A percentile compares a stretch with the other conserved stretches of the same genome.
phyloP scores from a whole-genome alignment of 2,329 filamentous ascomycete genomes.

The Mariannaea elegans region DNA sequence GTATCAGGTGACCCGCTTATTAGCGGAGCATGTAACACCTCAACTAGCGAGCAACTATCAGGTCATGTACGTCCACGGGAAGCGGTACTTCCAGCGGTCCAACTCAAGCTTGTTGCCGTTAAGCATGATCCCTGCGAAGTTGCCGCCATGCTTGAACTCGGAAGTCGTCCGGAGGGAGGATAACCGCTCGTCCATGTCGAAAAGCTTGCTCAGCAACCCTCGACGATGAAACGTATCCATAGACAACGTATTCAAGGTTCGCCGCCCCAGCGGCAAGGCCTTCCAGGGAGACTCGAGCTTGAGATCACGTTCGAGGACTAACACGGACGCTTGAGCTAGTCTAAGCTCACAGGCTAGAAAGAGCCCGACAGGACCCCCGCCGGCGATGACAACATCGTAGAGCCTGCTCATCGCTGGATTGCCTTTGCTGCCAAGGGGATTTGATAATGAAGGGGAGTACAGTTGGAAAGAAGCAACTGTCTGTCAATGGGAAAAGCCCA shows the following conservation, averaged over 20 bases:
- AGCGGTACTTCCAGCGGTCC: constrained; percentile 41
- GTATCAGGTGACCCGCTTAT: no score
- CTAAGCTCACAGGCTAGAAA: constrained; percentile 49
- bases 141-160: constrained; percentile 44
- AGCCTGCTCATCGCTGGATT: background rate
- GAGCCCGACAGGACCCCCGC: constrained; percentile 48
- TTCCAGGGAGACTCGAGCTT: constrained; percentile 38
- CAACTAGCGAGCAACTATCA: no score
- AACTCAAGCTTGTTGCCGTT: constrained; percentile 41
- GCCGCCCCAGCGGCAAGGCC: constrained; percentile 36
- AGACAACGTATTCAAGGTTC: constrained; percentile 46
- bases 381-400: constrained; percentile 48
- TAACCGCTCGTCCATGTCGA: constrained; percentile 5
- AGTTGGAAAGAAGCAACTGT: no score
- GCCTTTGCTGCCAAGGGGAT: no score
- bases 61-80: no score
- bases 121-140: constrained; percentile 44
- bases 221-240: constrained; percentile 50
- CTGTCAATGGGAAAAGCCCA: no score
- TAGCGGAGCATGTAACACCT: no score
- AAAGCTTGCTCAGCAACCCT: constrained; percentile 45
- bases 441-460: no score
- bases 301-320: constrained; percentile 46
- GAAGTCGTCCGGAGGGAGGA: constrained; percentile 17
- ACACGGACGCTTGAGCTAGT: constrained; percentile 43